Percentiles rank a stretch among this genome's conserved stretches.
phyloP scores from a whole-genome alignment of 73 alveolate species.

The Stentor roeselii region DNA sequence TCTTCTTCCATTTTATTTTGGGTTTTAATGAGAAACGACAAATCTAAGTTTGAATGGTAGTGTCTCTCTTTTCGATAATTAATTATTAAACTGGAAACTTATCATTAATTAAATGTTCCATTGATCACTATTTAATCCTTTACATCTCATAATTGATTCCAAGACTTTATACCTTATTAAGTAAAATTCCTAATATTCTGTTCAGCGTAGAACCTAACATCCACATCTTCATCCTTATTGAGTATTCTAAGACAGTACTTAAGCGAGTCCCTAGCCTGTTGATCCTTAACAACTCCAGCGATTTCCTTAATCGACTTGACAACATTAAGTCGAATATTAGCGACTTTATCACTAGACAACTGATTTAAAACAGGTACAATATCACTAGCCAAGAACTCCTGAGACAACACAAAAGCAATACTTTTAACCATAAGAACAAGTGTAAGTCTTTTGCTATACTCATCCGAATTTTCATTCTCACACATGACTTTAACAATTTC shows the following conservation, averaged over 20 bases:
- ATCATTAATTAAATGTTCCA: too few relatives aligned
- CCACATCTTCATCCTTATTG: constrained; percentile 47
- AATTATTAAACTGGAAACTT: too few relatives aligned
- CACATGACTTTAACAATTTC: constrained; percentile 38
- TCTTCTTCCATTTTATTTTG: constrained; percentile 10
- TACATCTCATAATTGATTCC: too few relatives aligned
- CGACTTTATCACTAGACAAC: constrained; percentile 67
- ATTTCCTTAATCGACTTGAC: neutral
- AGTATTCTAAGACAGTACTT: constrained; percentile 30
- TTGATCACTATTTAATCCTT: too few relatives aligned
- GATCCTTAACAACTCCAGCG: constrained; percentile 44
- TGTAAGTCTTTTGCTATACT: constrained; percentile 50
- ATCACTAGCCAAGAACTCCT: constrained; percentile 35
- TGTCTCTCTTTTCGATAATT: too few relatives aligned
- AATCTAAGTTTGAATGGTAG: too few relatives aligned
- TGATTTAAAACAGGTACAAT: constrained; percentile 54
- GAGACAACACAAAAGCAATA: constrained; percentile 26
- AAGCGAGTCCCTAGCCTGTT: constrained; percentile 5
- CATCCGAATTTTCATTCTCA: constrained; percentile 29
- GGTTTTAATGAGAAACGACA: neutral
- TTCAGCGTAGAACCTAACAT: constrained; percentile 45
- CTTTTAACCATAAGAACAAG: constrained; percentile 41
- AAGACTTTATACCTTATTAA: neutral
- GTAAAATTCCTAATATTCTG: neutral
- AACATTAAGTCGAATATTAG: constrained; percentile 69